Percentiles rank a stretch among this genome's conserved stretches.
phyloP scores from a whole-genome alignment of 2,329 filamentous ascomycete species.

The Zarea fungicola region DNA sequence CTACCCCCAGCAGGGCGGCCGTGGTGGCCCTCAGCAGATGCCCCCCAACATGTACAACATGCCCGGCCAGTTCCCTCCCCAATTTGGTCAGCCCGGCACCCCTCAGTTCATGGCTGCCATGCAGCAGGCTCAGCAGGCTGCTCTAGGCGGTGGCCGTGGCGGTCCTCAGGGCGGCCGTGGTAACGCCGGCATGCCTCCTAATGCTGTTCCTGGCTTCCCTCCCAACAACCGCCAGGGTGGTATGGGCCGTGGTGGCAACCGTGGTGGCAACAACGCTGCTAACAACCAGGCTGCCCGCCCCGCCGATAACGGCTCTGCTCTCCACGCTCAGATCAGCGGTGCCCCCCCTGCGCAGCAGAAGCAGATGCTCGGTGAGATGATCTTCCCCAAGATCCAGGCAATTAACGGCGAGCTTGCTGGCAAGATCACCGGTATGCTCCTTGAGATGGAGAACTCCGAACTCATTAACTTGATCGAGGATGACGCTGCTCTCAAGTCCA shows the following conservation, averaged over 20 bases:
- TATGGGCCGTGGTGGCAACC: slow-evolving; percentile 41
- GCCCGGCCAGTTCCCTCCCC: slow-evolving; percentile 73
- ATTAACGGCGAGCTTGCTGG: slow-evolving; percentile 94
- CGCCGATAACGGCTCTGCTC: slow-evolving; percentile 35
- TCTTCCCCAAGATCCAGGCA: slow-evolving; percentile 96
- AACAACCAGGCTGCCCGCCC: slow-evolving; percentile 30
- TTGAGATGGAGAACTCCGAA: slow-evolving; percentile 98
- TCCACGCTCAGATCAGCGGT: slow-evolving; percentile 54
- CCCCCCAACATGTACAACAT: slow-evolving; percentile 82
- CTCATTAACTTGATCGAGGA: slow-evolving; percentile 91
- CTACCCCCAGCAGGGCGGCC: slow-evolving; percentile 82
- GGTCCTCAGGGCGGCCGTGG: slow-evolving; percentile 65
- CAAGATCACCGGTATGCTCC: slow-evolving; percentile 99
- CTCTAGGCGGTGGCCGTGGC: slow-evolving; percentile 56
- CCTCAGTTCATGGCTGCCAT: slow-evolving; percentile 78
- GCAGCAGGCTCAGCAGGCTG: slow-evolving; percentile 66
- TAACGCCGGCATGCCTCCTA: slow-evolving; percentile 46
- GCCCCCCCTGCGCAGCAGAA: slow-evolving; percentile 77
- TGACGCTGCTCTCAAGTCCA: slow-evolving; percentile 79
- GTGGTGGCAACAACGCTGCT: slow-evolving; percentile 39
- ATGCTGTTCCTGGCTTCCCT: slow-evolving; percentile 52
- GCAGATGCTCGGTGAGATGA: slow-evolving; percentile 94
- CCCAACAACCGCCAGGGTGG: slow-evolving; percentile 50
- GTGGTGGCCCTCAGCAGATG: slow-evolving; percentile 82
- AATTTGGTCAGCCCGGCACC: slow-evolving; percentile 74